A percentile compares a stretch with the other conserved stretches of the same genome.
These are phyloP conservation scores for Penicillium waksmanii DNA, from an alignment of 495 filamentous ascomycete genomes.

Conservation along the genomic window DNA sequence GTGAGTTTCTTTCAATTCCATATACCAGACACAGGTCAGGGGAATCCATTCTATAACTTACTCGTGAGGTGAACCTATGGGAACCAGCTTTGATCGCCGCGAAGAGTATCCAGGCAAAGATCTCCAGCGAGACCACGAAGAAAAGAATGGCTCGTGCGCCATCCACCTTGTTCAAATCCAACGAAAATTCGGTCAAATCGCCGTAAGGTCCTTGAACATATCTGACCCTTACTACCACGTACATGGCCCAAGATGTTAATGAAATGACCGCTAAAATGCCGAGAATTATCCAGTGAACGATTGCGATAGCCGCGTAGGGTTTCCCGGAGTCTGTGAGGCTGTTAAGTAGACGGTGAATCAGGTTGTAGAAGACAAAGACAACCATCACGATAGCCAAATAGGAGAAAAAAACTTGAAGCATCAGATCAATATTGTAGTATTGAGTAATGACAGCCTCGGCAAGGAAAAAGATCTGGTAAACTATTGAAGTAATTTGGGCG, in stretches of 20 bases:
- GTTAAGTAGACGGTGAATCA: slow-evolving; percentile 25
- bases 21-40: too few species aligned
- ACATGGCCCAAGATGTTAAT: slow-evolving; percentile 22
- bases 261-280: slow-evolving; percentile 18
- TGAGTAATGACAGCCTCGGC: slow-evolving; percentile 21
- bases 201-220: slow-evolving; percentile 4
- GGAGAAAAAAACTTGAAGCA: slow-evolving; percentile 29
- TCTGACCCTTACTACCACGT: slow-evolving; percentile 18
- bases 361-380: slow-evolving; percentile 27
- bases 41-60: slow-evolving; percentile 10
- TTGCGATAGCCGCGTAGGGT: slow-evolving; percentile 16
- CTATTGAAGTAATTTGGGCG: slow-evolving; percentile 4
- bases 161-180: slow-evolving; percentile 11
- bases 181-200: neutral
- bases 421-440: slow-evolving; percentile 27
- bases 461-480: slow-evolving; percentile 21
- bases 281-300: slow-evolving; percentile 27
- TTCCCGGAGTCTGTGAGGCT: slow-evolving; percentile 24
- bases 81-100: slow-evolving; percentile 26
- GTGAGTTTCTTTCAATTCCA: slow-evolving; percentile 6
- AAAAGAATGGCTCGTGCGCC: slow-evolving; percentile 18
- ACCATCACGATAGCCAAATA: slow-evolving; percentile 15
- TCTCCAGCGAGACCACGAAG: slow-evolving; percentile 27
- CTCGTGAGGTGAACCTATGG: slow-evolving; percentile 25
- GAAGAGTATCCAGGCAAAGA: slow-evolving; percentile 26